These are phyloP conservation scores for Viridothelium virens DNA, from an alignment of 495 filamentous ascomycete genomes.

Conservation along the genomic window DNA sequence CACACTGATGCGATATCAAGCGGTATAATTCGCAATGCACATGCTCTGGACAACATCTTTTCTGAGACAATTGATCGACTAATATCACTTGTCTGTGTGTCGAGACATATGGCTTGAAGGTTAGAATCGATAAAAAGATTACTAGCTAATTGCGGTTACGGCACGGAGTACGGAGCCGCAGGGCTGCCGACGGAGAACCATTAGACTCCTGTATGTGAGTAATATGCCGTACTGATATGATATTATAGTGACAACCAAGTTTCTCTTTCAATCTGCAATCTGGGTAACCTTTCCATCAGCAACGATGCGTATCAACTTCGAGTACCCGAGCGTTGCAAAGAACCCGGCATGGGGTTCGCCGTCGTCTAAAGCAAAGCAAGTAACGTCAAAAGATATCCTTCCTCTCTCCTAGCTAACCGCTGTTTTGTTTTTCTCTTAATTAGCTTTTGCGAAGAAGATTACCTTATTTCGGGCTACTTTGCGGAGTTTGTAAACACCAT, in stretches of 20 bases:
- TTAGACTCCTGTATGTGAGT: background rate
- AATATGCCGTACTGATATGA: background rate
- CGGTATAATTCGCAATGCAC: no score
- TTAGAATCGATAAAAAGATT: background rate
- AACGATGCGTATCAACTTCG: background rate
- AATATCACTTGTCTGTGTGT: no score
- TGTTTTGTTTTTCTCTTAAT: background rate
- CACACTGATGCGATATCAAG: no score
- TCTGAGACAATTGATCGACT: no score
- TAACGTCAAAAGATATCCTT: background rate
- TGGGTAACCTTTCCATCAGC: background rate
- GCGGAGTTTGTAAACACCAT: slow-evolving; percentile 24
- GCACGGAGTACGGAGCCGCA: no score
- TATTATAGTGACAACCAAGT: background rate
- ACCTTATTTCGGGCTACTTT: slow-evolving; percentile 16
- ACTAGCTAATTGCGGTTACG: background rate
- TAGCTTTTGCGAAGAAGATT: slow-evolving; percentile 26
- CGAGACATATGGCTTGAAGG: no score
- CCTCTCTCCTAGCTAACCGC: background rate
- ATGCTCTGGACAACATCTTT: no score
- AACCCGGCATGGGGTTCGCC: slow-evolving; percentile 19
- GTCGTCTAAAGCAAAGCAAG: slow-evolving; percentile 16
- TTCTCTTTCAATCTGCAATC: background rate
- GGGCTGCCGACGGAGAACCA: no score
- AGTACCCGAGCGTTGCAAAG: background rate